Conservation (phyloP, 1,139 yeast species). For the Saccharomycopsis phalli region DNA sequence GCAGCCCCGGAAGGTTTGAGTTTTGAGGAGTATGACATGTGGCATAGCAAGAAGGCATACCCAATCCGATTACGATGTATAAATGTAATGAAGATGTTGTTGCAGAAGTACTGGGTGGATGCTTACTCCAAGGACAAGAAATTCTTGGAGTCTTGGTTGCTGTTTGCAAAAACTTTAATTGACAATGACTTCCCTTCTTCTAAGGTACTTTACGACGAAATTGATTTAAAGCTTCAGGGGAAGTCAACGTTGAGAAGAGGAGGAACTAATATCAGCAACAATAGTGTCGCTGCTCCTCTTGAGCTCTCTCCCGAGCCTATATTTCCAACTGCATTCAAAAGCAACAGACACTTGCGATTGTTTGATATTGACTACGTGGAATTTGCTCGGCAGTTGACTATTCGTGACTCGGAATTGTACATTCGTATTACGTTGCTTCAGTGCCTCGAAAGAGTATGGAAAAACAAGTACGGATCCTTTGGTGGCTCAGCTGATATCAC, state of each 20-base stretch:
- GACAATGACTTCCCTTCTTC: constrained; percentile 21
- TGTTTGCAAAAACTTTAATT: constrained; percentile 36
- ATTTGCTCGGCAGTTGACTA: constrained; percentile 76
- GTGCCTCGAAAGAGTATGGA: constrained; percentile 75
- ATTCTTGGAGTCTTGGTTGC: constrained; percentile 43
- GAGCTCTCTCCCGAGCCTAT: constrained; percentile 24
- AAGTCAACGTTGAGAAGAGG: constrained; percentile 7
- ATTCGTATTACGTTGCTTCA: constrained; percentile 63
- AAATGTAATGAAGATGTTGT: constrained; percentile 59
- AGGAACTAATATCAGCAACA: constrained; percentile 8
- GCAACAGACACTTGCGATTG: constrained; percentile 35
- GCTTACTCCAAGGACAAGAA: constrained; percentile 44
- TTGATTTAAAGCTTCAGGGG: constrained; percentile 21
- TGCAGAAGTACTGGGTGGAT: constrained; percentile 73
- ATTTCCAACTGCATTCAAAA: constrained; percentile 17
- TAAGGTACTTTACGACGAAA: constrained; percentile 20
- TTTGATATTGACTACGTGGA: constrained; percentile 68
- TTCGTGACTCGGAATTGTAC: constrained; percentile 67
- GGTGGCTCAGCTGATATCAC: constrained; percentile 48
- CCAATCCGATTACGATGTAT: constrained; percentile 65
- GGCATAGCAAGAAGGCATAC: constrained; percentile 64
- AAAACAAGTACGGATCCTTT: constrained; percentile 49
- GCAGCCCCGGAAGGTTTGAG: constrained; percentile 86
- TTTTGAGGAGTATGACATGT: constrained; percentile 69
- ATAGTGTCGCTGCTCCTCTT: constrained; percentile 14